A percentile compares a stretch with the other conserved stretches of the same genome.
Conservation (phyloP, 768 basidiomycete species). For the Kwoniella newhampshirensis region DNA sequence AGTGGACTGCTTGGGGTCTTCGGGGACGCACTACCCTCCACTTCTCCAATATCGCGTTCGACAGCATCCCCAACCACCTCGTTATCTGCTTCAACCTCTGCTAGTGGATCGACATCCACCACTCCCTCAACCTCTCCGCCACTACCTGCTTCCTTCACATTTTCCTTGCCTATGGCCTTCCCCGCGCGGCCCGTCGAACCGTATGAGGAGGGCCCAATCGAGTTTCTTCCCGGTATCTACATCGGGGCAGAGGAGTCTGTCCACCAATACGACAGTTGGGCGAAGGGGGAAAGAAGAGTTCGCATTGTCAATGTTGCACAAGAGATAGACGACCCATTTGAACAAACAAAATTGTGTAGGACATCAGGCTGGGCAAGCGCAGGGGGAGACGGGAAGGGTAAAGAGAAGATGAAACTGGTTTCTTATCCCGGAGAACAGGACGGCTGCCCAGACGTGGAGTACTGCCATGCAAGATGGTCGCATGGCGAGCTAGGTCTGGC, state of each 20-base stretch:
- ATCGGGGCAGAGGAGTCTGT: slow-evolving; percentile 50
- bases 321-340: slow-evolving; percentile 47
- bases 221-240: slow-evolving; percentile 47
- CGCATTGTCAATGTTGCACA: slow-evolving; percentile 52
- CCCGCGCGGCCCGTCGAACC: slow-evolving; percentile 19
- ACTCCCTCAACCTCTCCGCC: slow-evolving; percentile 27
- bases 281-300: slow-evolving; percentile 11
- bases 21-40: slow-evolving; percentile 7
- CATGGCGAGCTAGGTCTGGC: slow-evolving; percentile 50
- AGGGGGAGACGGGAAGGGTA: slow-evolving; percentile 23
- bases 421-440: slow-evolving; percentile 14
- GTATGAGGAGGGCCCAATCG: slow-evolving; percentile 47
- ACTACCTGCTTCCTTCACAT: slow-evolving; percentile 18
- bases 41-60: slow-evolving; percentile 6
- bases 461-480: slow-evolving; percentile 49
- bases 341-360: neutral
- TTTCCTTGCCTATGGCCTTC: slow-evolving; percentile 5
- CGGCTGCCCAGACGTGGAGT: slow-evolving; percentile 34
- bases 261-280: slow-evolving; percentile 23
- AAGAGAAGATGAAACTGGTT: slow-evolving; percentile 33
- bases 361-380: slow-evolving; percentile 11
- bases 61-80: slow-evolving; percentile 20
- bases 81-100: slow-evolving; percentile 14
- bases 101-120: slow-evolving; percentile 16
- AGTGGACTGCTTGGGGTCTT: slow-evolving; percentile 2